Conservation (phyloP, 805 yeast species). For the Kuraishia capsulata region DNA sequence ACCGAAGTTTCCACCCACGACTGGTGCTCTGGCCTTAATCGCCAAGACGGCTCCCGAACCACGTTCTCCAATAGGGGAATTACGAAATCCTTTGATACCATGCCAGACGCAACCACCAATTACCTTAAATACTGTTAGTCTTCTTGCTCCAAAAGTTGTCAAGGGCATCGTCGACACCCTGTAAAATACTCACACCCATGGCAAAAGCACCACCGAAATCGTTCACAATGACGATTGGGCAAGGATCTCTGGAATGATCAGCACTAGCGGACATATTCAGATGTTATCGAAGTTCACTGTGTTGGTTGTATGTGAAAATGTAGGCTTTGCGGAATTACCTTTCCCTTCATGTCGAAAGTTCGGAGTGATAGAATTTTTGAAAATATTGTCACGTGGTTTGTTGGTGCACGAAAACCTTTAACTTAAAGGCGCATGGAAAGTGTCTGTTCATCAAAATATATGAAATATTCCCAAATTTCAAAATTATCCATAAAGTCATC, state of each 20-base stretch:
- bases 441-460: no score
- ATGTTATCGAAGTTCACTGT: neutral
- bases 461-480: no score
- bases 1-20: constrained; percentile 97
- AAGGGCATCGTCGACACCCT: neutral
- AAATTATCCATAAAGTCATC: no score
- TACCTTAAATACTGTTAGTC: no score
- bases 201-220: constrained; percentile 99
- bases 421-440: no score
- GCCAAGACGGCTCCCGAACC: constrained; percentile 83
- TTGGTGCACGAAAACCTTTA: no score
- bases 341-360: no score
- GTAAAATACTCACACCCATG: constrained; percentile 67
- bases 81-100: constrained; percentile 97
- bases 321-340: no score
- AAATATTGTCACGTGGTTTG: no score
- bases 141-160: no score
- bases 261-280: constrained; percentile 62
- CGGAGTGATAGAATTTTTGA: no score
- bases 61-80: constrained; percentile 96
- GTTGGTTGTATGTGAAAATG: no score
- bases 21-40: constrained; percentile 94
- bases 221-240: constrained; percentile 91
- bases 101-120: constrained; percentile 99
- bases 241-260: constrained; percentile 98